phyloP scores from a whole-genome alignment of 2,329 filamentous ascomycete species.

The Neophaeococcomyces aloes region DNA sequence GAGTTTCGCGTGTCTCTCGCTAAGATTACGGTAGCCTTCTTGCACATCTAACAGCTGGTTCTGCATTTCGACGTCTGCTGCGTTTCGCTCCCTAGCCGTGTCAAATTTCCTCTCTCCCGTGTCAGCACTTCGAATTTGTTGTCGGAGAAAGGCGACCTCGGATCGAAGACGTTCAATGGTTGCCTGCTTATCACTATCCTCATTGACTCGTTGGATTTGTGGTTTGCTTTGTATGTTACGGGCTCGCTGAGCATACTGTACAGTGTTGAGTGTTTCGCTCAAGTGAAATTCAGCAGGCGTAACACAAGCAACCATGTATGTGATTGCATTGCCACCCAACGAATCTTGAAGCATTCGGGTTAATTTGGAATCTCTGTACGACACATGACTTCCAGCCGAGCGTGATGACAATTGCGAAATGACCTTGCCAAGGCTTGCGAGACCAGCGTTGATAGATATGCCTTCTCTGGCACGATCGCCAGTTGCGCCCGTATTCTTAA shows the following conservation, averaged over 20 bases:
- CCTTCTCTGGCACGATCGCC: conserved; percentile 91
- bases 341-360: conserved; percentile 94
- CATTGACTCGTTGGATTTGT: conserved; percentile 77
- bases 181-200: conserved; percentile 88
- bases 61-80: conserved; percentile 67
- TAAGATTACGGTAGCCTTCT: conserved; percentile 87
- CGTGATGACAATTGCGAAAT: conserved; percentile 95
- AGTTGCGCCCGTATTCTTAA: conserved; percentile 95
- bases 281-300: conserved; percentile 94
- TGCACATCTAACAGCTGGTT: conserved; percentile 87
- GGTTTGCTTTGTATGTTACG: conserved; percentile 96
- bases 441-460: conserved; percentile 93
- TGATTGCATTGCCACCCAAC: conserved; percentile 90
- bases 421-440: conserved; percentile 92
- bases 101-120: conserved; percentile 54
- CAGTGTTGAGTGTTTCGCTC: conserved; percentile 93
- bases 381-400: conserved; percentile 78
- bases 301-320: conserved; percentile 98
- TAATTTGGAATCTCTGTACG: conserved; percentile 94
- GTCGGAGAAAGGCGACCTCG: conserved; percentile 83
- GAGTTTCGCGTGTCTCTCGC: conserved; percentile 85
- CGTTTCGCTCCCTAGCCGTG: conserved; percentile 61
- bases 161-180: conserved; percentile 87
- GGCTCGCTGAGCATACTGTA: conserved; percentile 92
- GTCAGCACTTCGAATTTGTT: conserved; percentile 83